Conservation (phyloP, 768 basidiomycete genomes). For the Lentinula edodes region DNA sequence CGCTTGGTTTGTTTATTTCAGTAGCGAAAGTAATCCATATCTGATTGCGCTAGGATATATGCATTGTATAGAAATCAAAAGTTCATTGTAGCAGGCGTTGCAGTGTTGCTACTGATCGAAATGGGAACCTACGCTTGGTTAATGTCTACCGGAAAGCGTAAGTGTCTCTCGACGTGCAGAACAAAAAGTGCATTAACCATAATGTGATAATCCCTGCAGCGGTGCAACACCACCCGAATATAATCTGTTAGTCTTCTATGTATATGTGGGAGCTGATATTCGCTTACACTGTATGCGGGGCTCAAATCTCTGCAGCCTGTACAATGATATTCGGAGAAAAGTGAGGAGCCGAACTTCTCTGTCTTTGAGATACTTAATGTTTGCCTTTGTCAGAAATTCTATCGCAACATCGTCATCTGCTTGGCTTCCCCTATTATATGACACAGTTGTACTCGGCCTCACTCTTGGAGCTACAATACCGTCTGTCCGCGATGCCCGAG, state of each 20-base stretch:
- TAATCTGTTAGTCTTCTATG: neutral
- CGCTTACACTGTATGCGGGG: no score
- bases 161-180: neutral
- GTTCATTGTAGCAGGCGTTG: neutral
- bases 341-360: neutral
- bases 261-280: neutral
- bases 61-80: neutral
- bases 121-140: neutral
- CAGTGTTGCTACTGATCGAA: neutral
- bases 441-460: neutral
- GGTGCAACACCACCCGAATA: neutral
- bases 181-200: neutral
- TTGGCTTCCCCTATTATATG: conserved; percentile 3
- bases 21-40: neutral
- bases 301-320: neutral
- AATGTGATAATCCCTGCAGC: neutral
- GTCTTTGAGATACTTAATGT: no score
- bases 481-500: neutral
- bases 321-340: conserved; percentile 3
- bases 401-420: neutral
- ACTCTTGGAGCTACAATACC: neutral
- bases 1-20: neutral
- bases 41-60: neutral
- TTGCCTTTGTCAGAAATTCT: neutral
- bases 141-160: neutral